Percentiles rank a stretch among this genome's conserved stretches.
These are phyloP conservation scores for Berkeleyomyces rouxiae DNA, from an alignment of 2,329 filamentous ascomycete genomes.

Conservation along the genomic window DNA sequence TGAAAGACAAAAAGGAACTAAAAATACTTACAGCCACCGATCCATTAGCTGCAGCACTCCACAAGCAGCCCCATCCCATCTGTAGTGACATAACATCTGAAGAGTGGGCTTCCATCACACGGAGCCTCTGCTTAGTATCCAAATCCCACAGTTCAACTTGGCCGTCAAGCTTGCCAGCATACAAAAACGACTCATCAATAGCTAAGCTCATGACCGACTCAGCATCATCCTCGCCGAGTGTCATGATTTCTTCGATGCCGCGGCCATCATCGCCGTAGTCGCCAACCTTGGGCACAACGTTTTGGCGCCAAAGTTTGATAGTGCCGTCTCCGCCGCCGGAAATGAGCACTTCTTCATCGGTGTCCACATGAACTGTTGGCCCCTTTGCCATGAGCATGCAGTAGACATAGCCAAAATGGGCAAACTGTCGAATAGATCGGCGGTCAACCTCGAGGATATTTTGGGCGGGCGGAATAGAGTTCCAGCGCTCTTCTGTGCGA, in stretches of 20 bases:
- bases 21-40: slow-evolving; percentile 50
- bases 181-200: slow-evolving; percentile 80
- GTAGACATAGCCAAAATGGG: slow-evolving; percentile 90
- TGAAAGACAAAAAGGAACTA: background rate
- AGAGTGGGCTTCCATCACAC: slow-evolving; percentile 66
- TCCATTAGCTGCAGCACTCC: slow-evolving; percentile 82
- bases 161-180: slow-evolving; percentile 74
- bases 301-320: slow-evolving; percentile 80
- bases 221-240: slow-evolving; percentile 42
- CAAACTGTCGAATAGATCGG: slow-evolving; percentile 69
- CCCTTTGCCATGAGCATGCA: slow-evolving; percentile 80
- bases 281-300: slow-evolving; percentile 14
- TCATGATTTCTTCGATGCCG: slow-evolving; percentile 53
- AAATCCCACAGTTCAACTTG: slow-evolving; percentile 93
- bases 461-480: slow-evolving; percentile 34
- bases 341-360: slow-evolving; percentile 65
- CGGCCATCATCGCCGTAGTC: slow-evolving; percentile 24
- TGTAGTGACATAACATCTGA: slow-evolving; percentile 76
- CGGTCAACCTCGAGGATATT: slow-evolving; percentile 63
- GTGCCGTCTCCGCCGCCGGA: slow-evolving; percentile 88
- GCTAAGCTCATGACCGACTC: slow-evolving; percentile 60
- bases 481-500: slow-evolving; percentile 43
- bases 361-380: slow-evolving; percentile 46
- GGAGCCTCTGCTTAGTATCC: slow-evolving; percentile 77
- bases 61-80: slow-evolving; percentile 70